phyloP scores from a whole-genome alignment of 768 basidiomycete species.

The Kwoniella dendrophila region DNA sequence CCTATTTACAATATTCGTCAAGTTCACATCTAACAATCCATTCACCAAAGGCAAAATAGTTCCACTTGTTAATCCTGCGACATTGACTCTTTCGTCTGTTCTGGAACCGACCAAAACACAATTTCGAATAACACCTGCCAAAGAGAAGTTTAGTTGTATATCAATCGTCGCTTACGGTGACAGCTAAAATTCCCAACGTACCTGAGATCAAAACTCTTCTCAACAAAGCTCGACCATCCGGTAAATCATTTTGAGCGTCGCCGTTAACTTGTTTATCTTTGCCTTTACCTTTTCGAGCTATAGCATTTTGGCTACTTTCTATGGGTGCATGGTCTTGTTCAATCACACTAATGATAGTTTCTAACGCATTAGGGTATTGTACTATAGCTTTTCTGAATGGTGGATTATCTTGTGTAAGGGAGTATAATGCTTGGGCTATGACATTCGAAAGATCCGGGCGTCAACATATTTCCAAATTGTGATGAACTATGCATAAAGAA shows the following conservation, averaged over 20 bases:
- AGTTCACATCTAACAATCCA: conserved; percentile 46
- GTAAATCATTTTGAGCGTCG: conserved; percentile 52
- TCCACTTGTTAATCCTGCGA: conserved; percentile 40
- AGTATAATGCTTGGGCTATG: conserved; percentile 86
- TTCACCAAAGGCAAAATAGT: conserved; percentile 48
- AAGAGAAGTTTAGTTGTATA: background rate
- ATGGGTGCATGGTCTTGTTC: conserved; percentile 30
- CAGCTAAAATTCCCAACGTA: conserved; percentile 15
- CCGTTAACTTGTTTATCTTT: conserved; percentile 35
- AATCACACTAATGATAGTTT: conserved; percentile 28
- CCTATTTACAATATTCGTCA: conserved; percentile 29
- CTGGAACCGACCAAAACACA: conserved; percentile 29
- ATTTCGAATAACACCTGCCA: conserved; percentile 42
- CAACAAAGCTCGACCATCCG: conserved; percentile 40
- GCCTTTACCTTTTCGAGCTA: conserved; percentile 47
- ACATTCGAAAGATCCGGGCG: background rate
- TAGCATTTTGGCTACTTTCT: conserved; percentile 14
- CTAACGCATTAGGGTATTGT: conserved; percentile 31
- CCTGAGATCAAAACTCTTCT: conserved; percentile 40
- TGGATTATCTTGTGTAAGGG: conserved; percentile 87
- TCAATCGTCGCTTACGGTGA: conserved; percentile 11
- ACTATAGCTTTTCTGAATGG: conserved; percentile 70
- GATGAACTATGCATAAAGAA: background rate
- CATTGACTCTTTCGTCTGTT: conserved; percentile 35
- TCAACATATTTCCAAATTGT: background rate